Evolutionary conservation across 352 stramenopile species (phyloP).

Genomic region (Globisporangium ultimum): DNA sequence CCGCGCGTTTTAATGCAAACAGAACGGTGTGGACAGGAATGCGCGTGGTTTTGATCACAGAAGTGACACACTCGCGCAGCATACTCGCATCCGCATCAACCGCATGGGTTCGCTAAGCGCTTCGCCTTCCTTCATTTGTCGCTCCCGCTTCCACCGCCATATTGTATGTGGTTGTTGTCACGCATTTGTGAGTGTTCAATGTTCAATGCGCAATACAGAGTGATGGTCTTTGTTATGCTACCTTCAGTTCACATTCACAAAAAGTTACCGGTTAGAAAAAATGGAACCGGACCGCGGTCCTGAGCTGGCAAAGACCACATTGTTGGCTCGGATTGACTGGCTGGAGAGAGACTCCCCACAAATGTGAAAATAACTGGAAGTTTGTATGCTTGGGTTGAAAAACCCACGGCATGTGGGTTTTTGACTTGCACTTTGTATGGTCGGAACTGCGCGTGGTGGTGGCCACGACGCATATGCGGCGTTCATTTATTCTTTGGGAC

Average conservation of each 20-base stretch:
- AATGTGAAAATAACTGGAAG: neutral
- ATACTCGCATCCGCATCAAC: too few relatives aligned
- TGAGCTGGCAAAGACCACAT: neutral
- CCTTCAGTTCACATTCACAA: constrained; percentile 7
- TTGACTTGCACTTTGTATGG: constrained; percentile 22
- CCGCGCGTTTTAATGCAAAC: too few relatives aligned
- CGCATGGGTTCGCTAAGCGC: too few relatives aligned
- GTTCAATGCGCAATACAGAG: neutral
- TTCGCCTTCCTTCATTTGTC: too few relatives aligned
- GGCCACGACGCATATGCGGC: neutral
- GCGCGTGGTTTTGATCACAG: too few relatives aligned
- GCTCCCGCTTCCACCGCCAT: too few relatives aligned
- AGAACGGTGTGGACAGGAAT: too few relatives aligned
- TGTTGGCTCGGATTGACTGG: constrained; percentile 12
- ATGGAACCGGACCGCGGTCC: constrained; percentile 5
- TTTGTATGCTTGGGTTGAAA: constrained; percentile 5
- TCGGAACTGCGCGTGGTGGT: neutral
- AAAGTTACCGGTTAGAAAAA: neutral
- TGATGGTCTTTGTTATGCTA: neutral
- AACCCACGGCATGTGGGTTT: neutral
- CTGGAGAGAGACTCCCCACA: constrained; percentile 10
- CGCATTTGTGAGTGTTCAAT: too few relatives aligned
- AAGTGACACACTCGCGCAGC: too few relatives aligned
- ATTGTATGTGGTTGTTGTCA: too few relatives aligned
- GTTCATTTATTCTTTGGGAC: constrained; percentile 81